phyloP scores from a whole-genome alignment of 2,329 filamentous ascomycete species.

The Diaporthe sp. region DNA sequence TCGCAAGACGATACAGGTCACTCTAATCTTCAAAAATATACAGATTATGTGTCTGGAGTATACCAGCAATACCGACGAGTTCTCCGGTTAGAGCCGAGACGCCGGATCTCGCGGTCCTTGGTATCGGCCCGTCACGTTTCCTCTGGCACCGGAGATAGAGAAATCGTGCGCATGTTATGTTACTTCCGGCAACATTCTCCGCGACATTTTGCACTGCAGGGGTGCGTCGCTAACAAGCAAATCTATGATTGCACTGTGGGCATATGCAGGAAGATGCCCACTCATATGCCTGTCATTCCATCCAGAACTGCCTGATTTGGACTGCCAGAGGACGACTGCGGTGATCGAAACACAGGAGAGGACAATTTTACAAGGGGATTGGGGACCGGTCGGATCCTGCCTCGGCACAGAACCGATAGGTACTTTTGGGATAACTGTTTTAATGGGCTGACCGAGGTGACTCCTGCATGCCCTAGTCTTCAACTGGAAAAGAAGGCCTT shows the following conservation, averaged over 20 bases:
- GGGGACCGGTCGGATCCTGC: background rate
- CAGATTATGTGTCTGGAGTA: too few relatives aligned
- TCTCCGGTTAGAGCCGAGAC: too few relatives aligned
- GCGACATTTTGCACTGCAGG: background rate
- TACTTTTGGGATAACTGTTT: too few relatives aligned
- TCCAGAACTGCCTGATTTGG: background rate
- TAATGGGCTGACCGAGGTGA: conserved; percentile 4
- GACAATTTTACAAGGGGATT: background rate
- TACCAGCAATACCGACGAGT: too few relatives aligned
- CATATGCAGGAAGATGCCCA: background rate
- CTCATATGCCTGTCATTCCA: background rate
- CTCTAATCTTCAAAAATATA: too few relatives aligned
- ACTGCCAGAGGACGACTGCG: background rate
- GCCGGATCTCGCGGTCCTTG: background rate
- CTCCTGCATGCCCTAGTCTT: conserved; percentile 15
- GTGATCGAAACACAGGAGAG: background rate
- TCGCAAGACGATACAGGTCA: too few relatives aligned
- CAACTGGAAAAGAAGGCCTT: background rate
- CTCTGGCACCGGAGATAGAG: too few relatives aligned
- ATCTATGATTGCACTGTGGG: background rate
- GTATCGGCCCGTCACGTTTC: too few relatives aligned
- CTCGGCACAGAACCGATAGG: background rate
- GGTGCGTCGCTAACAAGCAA: background rate
- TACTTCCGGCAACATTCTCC: background rate
- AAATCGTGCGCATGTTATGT: background rate